Conservation (phyloP, 371 early-diverging fungal species). For the Vairimorpha apis region DNA sequence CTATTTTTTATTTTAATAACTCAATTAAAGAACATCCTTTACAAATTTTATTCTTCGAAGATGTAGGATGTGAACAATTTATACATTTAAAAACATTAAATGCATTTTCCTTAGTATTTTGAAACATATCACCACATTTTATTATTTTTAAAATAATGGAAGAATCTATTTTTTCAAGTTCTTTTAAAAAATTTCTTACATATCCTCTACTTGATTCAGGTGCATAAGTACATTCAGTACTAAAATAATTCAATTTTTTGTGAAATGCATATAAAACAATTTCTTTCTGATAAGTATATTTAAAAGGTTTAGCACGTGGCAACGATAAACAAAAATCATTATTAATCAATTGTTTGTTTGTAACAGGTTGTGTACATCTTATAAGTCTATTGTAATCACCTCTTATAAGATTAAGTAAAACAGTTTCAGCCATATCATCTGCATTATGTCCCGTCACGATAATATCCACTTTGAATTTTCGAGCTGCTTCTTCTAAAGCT, state of each 20-base stretch:
- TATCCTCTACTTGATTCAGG: constrained; percentile 95
- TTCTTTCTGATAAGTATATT: constrained; percentile 96
- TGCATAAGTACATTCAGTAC: constrained; percentile 95
- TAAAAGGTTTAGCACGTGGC: constrained; percentile 88
- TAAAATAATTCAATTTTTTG: constrained; percentile 92
- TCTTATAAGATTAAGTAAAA: constrained; percentile 92
- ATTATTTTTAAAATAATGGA: constrained; percentile 74
- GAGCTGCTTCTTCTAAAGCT: constrained; percentile 89
- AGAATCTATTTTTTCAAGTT: constrained; percentile 83
- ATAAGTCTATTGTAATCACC: constrained; percentile 87
- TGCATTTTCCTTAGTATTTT: background rate
- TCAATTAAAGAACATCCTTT: constrained; percentile 34
- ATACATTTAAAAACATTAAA: constrained; percentile 6
- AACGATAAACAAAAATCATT: constrained; percentile 50
- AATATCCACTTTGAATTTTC: constrained; percentile 77
- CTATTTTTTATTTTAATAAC: constrained; percentile 1
- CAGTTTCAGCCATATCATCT: constrained; percentile 98
- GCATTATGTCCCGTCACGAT: constrained; percentile 99
- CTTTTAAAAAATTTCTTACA: constrained; percentile 87
- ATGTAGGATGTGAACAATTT: constrained; percentile 43
- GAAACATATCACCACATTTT: constrained; percentile 39
- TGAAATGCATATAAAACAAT: constrained; percentile 99
- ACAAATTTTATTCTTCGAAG: constrained; percentile 28
- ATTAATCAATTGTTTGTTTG: constrained; percentile 65
- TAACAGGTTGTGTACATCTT: constrained; percentile 83